Evolutionary conservation across 2,329 filamentous ascomycete species (phyloP).

Genomic region (Fusarium euwallaceae): DNA sequence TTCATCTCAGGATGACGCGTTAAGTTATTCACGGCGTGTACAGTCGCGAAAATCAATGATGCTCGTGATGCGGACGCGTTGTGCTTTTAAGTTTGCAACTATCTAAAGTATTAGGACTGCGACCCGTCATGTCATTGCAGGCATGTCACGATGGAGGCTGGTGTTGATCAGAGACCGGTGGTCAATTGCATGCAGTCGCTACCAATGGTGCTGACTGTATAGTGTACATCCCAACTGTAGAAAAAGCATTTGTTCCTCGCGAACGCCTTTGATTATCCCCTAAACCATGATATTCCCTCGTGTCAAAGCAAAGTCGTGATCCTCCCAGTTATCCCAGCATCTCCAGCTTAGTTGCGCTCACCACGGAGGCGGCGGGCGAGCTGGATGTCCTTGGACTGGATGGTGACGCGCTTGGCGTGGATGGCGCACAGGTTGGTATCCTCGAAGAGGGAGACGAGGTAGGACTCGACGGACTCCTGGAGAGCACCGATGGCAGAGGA

Average conservation of each 20-base stretch:
- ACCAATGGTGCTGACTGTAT: constrained; percentile 47
- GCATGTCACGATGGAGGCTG: constrained; percentile 16
- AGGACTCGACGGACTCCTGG: constrained; percentile 98
- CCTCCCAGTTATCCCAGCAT: constrained; percentile 47
- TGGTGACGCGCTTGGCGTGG: constrained; percentile 99
- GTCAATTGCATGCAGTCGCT: constrained; percentile 45
- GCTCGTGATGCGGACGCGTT: background rate
- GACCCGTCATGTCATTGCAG: background rate
- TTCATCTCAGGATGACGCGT: background rate
- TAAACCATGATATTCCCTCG: constrained; percentile 54
- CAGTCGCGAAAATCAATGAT: background rate
- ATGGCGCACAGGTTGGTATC: constrained; percentile 99
- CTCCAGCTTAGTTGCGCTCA: constrained; percentile 80
- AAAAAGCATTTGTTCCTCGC: constrained; percentile 57
- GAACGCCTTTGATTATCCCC: constrained; percentile 63
- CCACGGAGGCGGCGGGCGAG: constrained; percentile 95
- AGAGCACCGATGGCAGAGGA: constrained; percentile 97
- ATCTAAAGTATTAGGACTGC: background rate
- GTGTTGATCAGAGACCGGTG: constrained; percentile 35
- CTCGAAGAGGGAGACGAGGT: constrained; percentile 97
- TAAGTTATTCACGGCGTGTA: background rate
- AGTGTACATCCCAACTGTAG: constrained; percentile 60
- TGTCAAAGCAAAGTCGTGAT: constrained; percentile 59
- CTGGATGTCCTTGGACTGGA: constrained; percentile 98
- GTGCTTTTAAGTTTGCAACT: background rate